These are phyloP conservation scores for Diaporthe sp. DNA, from an alignment of 2,329 filamentous ascomycete genomes.

Conservation along the genomic window DNA sequence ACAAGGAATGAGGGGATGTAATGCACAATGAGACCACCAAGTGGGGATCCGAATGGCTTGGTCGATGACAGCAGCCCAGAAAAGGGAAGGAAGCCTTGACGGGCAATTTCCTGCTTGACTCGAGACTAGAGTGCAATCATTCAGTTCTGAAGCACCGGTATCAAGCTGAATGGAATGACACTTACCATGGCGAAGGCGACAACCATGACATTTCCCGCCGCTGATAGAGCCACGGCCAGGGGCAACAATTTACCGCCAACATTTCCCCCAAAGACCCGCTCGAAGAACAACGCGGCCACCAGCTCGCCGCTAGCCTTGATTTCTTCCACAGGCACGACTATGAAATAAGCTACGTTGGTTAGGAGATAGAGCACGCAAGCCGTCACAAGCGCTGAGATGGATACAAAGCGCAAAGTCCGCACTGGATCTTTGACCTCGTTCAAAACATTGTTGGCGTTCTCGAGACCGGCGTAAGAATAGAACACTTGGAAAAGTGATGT, in stretches of 20 bases:
- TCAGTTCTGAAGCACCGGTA: neutral
- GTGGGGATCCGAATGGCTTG: constrained; percentile 72
- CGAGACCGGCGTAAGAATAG: constrained; percentile 74
- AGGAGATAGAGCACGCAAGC: constrained; percentile 73
- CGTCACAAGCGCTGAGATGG: constrained; percentile 68
- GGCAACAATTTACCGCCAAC: constrained; percentile 6
- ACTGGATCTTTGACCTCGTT: constrained; percentile 78
- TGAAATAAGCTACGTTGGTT: constrained; percentile 70
- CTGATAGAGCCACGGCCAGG: constrained; percentile 68
- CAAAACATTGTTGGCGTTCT: constrained; percentile 75
- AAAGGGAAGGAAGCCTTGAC: constrained; percentile 17
- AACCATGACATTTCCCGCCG: constrained; percentile 79
- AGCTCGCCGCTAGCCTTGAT: constrained; percentile 75
- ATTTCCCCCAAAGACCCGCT: constrained; percentile 69
- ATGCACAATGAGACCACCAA: constrained; percentile 75
- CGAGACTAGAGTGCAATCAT: constrained; percentile 57
- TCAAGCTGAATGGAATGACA: too few species aligned
- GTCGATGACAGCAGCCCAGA: constrained; percentile 70
- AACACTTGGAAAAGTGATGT: constrained; percentile 76
- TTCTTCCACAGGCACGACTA: constrained; percentile 74
- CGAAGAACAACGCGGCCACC: constrained; percentile 75
- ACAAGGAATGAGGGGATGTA: constrained; percentile 76
- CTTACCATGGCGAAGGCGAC: constrained; percentile 66
- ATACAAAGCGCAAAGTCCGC: constrained; percentile 72
- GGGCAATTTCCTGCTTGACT: constrained; percentile 31